Evolutionary conservation across 768 basidiomycete genomes (phyloP).

Genomic region (Solioccasus polychromus): DNA sequence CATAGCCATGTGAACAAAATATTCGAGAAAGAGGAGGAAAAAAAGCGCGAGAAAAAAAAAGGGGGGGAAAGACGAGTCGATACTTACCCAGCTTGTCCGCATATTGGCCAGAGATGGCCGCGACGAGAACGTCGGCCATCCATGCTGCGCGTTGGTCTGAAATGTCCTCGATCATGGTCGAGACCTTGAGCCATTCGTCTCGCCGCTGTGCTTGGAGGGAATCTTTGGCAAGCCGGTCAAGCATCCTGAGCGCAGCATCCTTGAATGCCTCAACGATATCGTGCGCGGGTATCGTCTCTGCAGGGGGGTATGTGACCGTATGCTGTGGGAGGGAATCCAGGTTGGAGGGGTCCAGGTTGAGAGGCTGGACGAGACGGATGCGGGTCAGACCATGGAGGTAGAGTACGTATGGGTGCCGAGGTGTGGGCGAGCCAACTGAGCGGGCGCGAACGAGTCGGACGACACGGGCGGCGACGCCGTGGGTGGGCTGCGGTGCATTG

Average conservation of each 20-base stretch:
- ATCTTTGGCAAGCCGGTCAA: constrained; percentile 59
- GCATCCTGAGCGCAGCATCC: constrained; percentile 57
- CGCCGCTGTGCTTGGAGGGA: constrained; percentile 44
- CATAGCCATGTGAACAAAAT: not conserved
- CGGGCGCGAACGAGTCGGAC: constrained; percentile 66
- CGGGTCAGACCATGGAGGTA: constrained; percentile 72
- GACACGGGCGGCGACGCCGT: constrained; percentile 71
- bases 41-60: no score
- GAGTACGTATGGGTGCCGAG: constrained; percentile 61
- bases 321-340: constrained; percentile 36
- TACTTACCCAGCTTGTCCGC: constrained; percentile 69
- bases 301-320: constrained; percentile 45
- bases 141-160: constrained; percentile 60
- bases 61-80: not conserved
- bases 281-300: constrained; percentile 42
- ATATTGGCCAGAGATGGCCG: constrained; percentile 55
- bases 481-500: constrained; percentile 40
- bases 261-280: constrained; percentile 68
- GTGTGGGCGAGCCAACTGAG: constrained; percentile 29
- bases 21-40: no score
- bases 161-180: constrained; percentile 70
- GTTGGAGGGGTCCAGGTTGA: constrained; percentile 26
- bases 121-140: constrained; percentile 77
- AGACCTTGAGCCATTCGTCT: constrained; percentile 68
- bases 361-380: constrained; percentile 49